Conservation (phyloP, 106 monocot genomes). For the Dendrobium officinale region DNA sequence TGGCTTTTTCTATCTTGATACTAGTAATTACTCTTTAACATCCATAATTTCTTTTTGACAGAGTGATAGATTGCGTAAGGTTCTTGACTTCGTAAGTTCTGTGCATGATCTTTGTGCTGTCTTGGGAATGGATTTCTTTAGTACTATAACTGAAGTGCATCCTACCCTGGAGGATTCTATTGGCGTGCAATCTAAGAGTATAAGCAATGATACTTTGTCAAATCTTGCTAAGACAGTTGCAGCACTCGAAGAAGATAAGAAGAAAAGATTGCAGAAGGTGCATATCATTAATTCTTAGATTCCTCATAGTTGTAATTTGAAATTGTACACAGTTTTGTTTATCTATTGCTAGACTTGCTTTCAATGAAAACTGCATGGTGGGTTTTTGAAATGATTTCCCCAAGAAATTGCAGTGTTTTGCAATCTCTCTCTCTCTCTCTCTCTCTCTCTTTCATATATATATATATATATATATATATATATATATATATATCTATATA, state of each 20-base stretch:
- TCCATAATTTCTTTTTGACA: constrained; percentile 25
- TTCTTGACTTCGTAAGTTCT: constrained; percentile 70
- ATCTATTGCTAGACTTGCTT: background rate
- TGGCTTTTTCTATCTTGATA: background rate
- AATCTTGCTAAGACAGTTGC: constrained; percentile 67
- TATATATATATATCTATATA: too few species aligned
- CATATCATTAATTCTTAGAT: background rate
- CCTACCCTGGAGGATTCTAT: constrained; percentile 73
- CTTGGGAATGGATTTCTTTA: constrained; percentile 88
- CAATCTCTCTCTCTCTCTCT: too few species aligned
- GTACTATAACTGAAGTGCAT: constrained; percentile 89
- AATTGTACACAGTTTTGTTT: background rate
- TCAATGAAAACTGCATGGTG: background rate
- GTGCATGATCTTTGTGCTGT: constrained; percentile 94
- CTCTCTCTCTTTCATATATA: too few species aligned
- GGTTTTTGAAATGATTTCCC: too few species aligned
- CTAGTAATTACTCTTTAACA: constrained; percentile 2
- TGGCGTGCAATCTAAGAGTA: constrained; percentile 78
- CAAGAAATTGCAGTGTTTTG: too few species aligned
- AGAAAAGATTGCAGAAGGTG: constrained; percentile 73
- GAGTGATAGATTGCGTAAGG: constrained; percentile 84
- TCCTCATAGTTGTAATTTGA: too few species aligned
- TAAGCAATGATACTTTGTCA: constrained; percentile 79
- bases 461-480: too few species aligned
- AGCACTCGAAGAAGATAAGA: constrained; percentile 75